Conservation (phyloP, 805 yeast genomes). For the Nakazawaea populi region DNA sequence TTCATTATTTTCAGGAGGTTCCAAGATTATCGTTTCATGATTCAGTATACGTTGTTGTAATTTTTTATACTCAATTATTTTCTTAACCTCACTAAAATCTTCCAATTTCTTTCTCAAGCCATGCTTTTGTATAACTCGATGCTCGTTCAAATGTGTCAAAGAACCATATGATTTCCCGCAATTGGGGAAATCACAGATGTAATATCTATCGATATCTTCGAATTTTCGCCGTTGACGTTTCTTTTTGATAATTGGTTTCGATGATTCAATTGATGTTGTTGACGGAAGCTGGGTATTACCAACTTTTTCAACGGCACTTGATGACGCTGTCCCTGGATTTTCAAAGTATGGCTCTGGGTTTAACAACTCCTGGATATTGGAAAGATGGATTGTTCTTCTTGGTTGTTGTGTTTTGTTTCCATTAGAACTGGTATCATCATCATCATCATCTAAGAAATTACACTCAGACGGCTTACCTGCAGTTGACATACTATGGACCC, state of each 20-base stretch:
- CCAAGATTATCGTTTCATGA: slow-evolving; percentile 6
- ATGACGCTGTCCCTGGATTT: not conserved
- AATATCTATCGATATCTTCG: slow-evolving; percentile 41
- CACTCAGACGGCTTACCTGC: not conserved
- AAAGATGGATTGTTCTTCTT: not conserved
- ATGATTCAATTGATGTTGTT: not conserved
- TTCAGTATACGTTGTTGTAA: slow-evolving; percentile 5
- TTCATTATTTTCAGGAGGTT: slow-evolving; percentile 1
- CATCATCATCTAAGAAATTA: no score
- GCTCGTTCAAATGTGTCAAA: slow-evolving; percentile 43
- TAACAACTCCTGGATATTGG: not conserved
- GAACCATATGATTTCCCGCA: slow-evolving; percentile 45
- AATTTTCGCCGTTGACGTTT: slow-evolving; percentile 37
- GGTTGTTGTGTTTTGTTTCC: not conserved
- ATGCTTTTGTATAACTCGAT: slow-evolving; percentile 38
- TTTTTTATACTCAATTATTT: slow-evolving; percentile 2
- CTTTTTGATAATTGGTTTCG: not conserved
- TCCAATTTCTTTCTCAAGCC: slow-evolving; percentile 40
- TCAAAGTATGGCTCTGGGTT: not conserved
- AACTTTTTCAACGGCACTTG: not conserved
- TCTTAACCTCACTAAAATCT: slow-evolving; percentile 36
- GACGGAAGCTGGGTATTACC: not conserved
- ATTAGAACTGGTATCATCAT: not conserved
- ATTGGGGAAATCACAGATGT: slow-evolving; percentile 32
- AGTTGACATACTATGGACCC: not conserved